Evolutionary conservation across 805 yeast species (phyloP).

Genomic region (Cyberlindnera sargentensis): DNA sequence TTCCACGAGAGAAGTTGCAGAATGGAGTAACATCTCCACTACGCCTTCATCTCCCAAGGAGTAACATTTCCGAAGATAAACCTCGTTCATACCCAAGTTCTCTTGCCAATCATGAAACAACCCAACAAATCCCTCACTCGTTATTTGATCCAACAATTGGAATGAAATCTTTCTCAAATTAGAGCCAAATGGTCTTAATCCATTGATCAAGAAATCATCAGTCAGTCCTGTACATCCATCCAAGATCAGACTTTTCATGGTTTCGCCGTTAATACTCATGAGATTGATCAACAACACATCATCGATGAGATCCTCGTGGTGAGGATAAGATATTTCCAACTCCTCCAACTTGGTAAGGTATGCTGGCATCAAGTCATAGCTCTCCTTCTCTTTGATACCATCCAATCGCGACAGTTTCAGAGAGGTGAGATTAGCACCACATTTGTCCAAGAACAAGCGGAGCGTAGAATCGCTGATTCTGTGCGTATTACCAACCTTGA

Average conservation of each 20-base stretch:
- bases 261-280: slow-evolving; percentile 54
- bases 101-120: slow-evolving; percentile 50
- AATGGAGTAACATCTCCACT: slow-evolving; percentile 52
- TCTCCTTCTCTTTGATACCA: slow-evolving; percentile 51
- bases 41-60: slow-evolving; percentile 59
- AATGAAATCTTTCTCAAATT: slow-evolving; percentile 54
- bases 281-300: slow-evolving; percentile 63
- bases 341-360: slow-evolving; percentile 46
- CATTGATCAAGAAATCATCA: slow-evolving; percentile 52
- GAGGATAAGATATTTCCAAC: slow-evolving; percentile 65
- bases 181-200: slow-evolving; percentile 51
- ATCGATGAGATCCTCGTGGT: slow-evolving; percentile 52
- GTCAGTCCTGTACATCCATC: slow-evolving; percentile 74
- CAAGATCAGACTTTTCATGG: slow-evolving; percentile 48
- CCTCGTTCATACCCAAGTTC: slow-evolving; percentile 51
- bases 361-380: slow-evolving; percentile 60
- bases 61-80: slow-evolving; percentile 60
- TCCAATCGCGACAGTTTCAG: slow-evolving; percentile 65
- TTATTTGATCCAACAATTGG: slow-evolving; percentile 51
- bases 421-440: slow-evolving; percentile 48
- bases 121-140: slow-evolving; percentile 57
- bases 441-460: slow-evolving; percentile 50
- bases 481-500: slow-evolving; percentile 76
- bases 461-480: slow-evolving; percentile 67
- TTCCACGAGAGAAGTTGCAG: slow-evolving; percentile 57